Evolutionary conservation across 768 basidiomycete genomes (phyloP), one percentile per base, ranked within the genome.

Genomic region (Tulasnella sp.): DNA sequence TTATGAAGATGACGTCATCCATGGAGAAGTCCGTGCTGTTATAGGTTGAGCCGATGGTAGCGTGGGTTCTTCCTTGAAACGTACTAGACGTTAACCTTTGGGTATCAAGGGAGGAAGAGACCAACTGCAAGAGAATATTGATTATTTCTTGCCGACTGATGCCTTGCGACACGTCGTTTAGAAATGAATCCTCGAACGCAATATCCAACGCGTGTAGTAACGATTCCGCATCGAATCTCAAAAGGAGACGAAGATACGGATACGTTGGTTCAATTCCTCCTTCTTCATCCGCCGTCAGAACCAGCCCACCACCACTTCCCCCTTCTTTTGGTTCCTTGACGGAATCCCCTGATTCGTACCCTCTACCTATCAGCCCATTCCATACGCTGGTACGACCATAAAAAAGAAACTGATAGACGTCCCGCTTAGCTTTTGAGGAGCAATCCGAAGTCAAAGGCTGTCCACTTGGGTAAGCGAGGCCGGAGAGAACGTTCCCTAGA

Each of bases 171-270:
- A 82, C 75, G 50, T 87, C 84, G 62, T 92, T 90, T 28, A 96
- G 75, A 67, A 83, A 93, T 1, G 81, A 65, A 58, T 96, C 91
- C 64, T 99, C 95, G 58, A 98, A 93, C 0, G 87, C 90, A 53
- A 91, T 79, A 64, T 99, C 95, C 55, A 99, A 71, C 2, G 85
- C 79, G 62, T 99, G 90, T 8, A 99, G 77, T 62, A 92, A 85
- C 0, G 89, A 85, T 64, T 99, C 95, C 8, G 93, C 75, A 61
- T 98, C 91, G 61, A 92, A 93, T 5, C 72, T 77, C 5, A 98
- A 73, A 1, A 98, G 69, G 10, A 87, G 70, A 5, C 84, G 79
- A 24, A 83, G 76, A 58, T 98, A 95, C 2, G 91, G 93, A 60
- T 91, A 95, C 0, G 88, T 83, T 31, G 83, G 83, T 61, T 91